A percentile compares a stretch with the other conserved stretches of the same genome.
Evolutionary conservation across 495 filamentous ascomycete species (phyloP).

Genomic region (Annulohypoxylon bovei): DNA sequence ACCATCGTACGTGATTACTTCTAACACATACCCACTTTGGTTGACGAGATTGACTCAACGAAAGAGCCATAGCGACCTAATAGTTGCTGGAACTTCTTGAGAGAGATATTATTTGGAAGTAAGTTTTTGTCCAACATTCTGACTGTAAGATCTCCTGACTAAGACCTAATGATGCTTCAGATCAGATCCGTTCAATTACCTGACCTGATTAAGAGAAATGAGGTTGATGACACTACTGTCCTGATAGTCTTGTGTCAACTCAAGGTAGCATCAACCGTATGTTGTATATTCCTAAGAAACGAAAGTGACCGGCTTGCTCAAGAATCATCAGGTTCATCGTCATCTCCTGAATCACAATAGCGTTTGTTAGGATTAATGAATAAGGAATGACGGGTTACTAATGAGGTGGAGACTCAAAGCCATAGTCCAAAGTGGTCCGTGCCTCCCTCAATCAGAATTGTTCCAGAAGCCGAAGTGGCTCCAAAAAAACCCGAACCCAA

Average conservation of each 20-base stretch:
- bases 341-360: background rate
- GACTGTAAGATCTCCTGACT: background rate
- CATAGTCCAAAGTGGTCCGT: background rate
- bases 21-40: conserved; percentile 52
- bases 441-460: background rate
- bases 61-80: conserved; percentile 51
- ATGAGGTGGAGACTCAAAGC: conserved; percentile 6
- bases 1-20: background rate
- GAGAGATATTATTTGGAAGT: conserved; percentile 50
- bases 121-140: conserved; percentile 25
- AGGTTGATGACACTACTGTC: background rate
- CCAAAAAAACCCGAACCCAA: background rate
- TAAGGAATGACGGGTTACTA: background rate
- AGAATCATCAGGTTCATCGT: background rate
- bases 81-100: conserved; percentile 44
- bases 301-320: background rate
- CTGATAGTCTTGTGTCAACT: background rate
- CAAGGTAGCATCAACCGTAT: background rate
- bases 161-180: background rate
- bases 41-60: conserved; percentile 52
- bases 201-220: background rate
- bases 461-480: conserved; percentile 17
- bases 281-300: background rate
- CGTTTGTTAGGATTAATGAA: background rate
- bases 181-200: too few relatives aligned